Evolutionary conservation across 306 rosid genomes (phyloP), one percentile per base, ranked within the genome.

Genomic region (Vachellia pachyceras): DNA sequence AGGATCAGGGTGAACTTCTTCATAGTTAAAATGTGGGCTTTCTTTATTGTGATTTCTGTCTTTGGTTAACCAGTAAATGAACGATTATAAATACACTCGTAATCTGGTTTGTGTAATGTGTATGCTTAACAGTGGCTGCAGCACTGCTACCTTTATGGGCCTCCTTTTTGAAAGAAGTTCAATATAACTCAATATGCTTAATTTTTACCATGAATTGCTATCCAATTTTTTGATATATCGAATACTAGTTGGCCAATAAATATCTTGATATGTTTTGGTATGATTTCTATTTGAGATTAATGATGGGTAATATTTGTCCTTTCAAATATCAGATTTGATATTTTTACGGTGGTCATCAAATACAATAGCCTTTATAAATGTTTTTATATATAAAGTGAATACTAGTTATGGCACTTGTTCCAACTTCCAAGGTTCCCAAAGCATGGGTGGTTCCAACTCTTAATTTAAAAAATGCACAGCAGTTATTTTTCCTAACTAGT

Each of bases 361-460:
- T 11, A 37, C 7, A 7, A 9, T n/a, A n/a, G n/a, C n/a, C n/a
- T n/a, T n/a, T n/a, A n/a, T n/a, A n/a, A n/a, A n/a, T n/a, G n/a
- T n/a, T n/a, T n/a, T n/a, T n/a, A 2, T 2, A 29, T 29, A 29
- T 29, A 29, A 29, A 29, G 33, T 29, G 33, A 29, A 29, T 29
- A 29, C 33, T 60, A 47, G 61, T 58, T 70, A 29, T 49, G 44
- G 67, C 55, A 63, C 47, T 72, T 66, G 64, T 58, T 72, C 60
- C 80, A 55, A 73, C 54, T 58, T 72, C 60, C 80, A 55, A 73
- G 76, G 77, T 72, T 54, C 58, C 40, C 60, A 41, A 76, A 36
- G 22, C 22, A 17, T 65, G 40, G 18, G 6, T 54, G 50, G 44
- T 77, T 44, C 18, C 41, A 71, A 22, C 68, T 78, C 76, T 50